These are phyloP conservation scores for Pichia scutulata DNA, from an alignment of 805 yeast genomes.

Conservation along the genomic window DNA sequence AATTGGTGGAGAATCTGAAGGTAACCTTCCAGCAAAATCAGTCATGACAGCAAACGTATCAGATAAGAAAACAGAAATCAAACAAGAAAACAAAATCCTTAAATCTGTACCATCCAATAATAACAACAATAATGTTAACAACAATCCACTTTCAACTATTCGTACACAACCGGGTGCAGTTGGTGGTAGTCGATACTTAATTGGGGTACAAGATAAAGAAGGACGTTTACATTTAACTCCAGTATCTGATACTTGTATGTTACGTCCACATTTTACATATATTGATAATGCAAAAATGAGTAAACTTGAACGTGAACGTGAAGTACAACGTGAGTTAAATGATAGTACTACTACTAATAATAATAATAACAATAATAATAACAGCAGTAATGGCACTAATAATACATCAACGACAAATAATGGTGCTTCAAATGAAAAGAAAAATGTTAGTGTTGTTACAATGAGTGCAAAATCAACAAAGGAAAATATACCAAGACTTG, in stretches of 20 bases:
- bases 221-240: conserved; percentile 53
- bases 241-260: conserved; percentile 59
- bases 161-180: conserved; percentile 15
- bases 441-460: conserved; percentile 60
- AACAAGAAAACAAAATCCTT: not conserved
- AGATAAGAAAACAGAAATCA: not conserved
- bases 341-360: conserved; percentile 27
- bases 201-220: conserved; percentile 29
- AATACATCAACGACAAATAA: conserved; percentile 33
- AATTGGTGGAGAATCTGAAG: conserved; percentile 25
- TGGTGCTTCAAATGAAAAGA: conserved; percentile 33
- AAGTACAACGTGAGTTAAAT: conserved; percentile 31
- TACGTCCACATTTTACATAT: conserved; percentile 76
- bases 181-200: conserved; percentile 30
- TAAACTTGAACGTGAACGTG: conserved; percentile 35
- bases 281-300: conserved; percentile 44
- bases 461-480: conserved; percentile 65
- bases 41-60: not conserved
- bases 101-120: not conserved
- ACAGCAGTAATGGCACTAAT: too few species aligned
- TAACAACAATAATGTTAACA: not conserved
- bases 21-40: conserved; percentile 1
- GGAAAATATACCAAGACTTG: conserved; percentile 50
- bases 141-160: conserved; percentile 4
- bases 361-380: conserved; percentile 19